A percentile compares a stretch with the other conserved stretches of the same genome.
phyloP scores from a whole-genome alignment of 768 basidiomycete species.

The Pilatotrama ljubarskyi region DNA sequence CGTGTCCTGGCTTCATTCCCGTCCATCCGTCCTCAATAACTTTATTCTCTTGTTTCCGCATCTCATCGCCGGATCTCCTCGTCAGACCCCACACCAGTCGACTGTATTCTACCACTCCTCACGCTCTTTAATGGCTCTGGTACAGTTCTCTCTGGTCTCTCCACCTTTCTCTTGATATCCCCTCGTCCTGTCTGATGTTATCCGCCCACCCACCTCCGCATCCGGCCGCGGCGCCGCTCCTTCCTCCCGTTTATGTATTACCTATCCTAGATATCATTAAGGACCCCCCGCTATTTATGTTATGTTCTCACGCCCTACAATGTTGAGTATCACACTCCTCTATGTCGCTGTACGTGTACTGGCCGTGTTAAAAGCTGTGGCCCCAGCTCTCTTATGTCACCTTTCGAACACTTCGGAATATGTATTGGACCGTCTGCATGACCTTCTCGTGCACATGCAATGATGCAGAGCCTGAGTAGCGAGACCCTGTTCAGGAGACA shows the following conservation, averaged over 20 bases:
- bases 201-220: background rate
- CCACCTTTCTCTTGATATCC: background rate
- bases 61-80: background rate
- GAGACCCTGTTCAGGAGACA: no score
- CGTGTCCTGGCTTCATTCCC: background rate
- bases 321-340: slow-evolving; percentile 8
- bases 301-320: background rate
- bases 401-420: background rate
- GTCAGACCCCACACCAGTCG: slow-evolving; percentile 1
- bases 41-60: slow-evolving; percentile 7
- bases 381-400: background rate
- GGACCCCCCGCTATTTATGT: background rate
- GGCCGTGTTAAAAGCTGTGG: slow-evolving; percentile 8
- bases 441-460: slow-evolving; percentile 19
- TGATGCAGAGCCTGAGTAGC: no score
- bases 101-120: slow-evolving; percentile 9
- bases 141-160: background rate
- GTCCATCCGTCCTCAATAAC: slow-evolving; percentile 4
- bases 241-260: slow-evolving; percentile 8
- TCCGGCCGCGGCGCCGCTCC: background rate
- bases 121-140: slow-evolving; percentile 11
- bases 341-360: slow-evolving; percentile 5
- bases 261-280: slow-evolving; percentile 13
- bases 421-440: background rate
- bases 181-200: background rate